Conservation (phyloP, 2,329 filamentous ascomycete genomes). For the Fusarium penzigii region DNA sequence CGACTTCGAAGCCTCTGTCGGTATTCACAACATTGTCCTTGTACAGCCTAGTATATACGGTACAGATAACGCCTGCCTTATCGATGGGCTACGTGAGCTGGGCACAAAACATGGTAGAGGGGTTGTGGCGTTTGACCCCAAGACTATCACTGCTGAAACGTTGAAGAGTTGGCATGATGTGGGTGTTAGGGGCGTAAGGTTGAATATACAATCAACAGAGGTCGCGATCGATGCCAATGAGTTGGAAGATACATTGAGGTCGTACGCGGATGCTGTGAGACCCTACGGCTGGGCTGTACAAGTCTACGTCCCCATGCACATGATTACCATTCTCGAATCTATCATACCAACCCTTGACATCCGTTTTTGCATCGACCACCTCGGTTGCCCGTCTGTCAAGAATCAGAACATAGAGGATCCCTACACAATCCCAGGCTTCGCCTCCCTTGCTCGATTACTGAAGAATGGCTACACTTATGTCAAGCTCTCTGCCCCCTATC, state of each 20-base stretch:
- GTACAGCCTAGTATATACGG: slow-evolving; percentile 65
- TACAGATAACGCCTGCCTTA: slow-evolving; percentile 58
- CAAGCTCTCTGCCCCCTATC: slow-evolving; percentile 61
- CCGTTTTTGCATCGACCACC: slow-evolving; percentile 60
- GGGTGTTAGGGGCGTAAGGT: slow-evolving; percentile 59
- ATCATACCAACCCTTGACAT: slow-evolving; percentile 51
- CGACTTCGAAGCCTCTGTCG: slow-evolving; percentile 50
- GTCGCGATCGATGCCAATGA: slow-evolving; percentile 40
- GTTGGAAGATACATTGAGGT: slow-evolving; percentile 43
- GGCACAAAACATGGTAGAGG: slow-evolving; percentile 52
- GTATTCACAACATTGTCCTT: slow-evolving; percentile 57
- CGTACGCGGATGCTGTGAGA: slow-evolving; percentile 52
- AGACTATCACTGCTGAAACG: slow-evolving; percentile 34
- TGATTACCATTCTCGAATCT: slow-evolving; percentile 48
- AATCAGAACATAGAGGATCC: slow-evolving; percentile 21
- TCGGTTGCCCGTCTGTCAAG: slow-evolving; percentile 50
- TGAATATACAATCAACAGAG: slow-evolving; percentile 59
- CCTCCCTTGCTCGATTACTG: slow-evolving; percentile 48
- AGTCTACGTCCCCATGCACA: slow-evolving; percentile 55
- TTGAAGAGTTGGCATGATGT: slow-evolving; percentile 55
- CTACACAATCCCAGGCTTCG: slow-evolving; percentile 27
- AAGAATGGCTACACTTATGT: slow-evolving; percentile 51
- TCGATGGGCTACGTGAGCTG: slow-evolving; percentile 52
- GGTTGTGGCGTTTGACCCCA: slow-evolving; percentile 58
- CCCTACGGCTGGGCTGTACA: slow-evolving; percentile 59